These are phyloP conservation scores for Saturnispora diversa DNA, from an alignment of 805 yeast genomes.

Conservation along the genomic window DNA sequence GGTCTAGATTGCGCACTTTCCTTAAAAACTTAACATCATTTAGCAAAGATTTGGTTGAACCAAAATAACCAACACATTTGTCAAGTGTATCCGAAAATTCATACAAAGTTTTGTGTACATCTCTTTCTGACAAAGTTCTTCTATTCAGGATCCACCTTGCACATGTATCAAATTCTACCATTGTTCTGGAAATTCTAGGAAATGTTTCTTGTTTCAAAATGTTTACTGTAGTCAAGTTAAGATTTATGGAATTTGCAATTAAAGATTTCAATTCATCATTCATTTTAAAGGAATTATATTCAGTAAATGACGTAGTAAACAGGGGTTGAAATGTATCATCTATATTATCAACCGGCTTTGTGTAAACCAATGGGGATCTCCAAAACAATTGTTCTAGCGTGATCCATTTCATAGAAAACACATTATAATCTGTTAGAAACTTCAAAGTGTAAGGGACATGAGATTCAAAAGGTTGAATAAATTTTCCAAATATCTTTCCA, in stretches of 20 bases:
- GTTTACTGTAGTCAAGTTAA: slow-evolving; percentile 14
- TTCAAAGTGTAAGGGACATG: slow-evolving; percentile 76
- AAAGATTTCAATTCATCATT: slow-evolving; percentile 30
- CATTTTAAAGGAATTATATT: slow-evolving; percentile 22
- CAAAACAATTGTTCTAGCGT: slow-evolving; percentile 40
- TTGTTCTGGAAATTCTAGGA: slow-evolving; percentile 52
- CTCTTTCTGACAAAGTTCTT: slow-evolving; percentile 33
- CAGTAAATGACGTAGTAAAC: slow-evolving; percentile 21
- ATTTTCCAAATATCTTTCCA: slow-evolving; percentile 34
- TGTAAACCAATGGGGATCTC: slow-evolving; percentile 42
- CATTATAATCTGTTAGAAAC: slow-evolving; percentile 72
- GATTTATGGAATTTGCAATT: slow-evolving; percentile 20
- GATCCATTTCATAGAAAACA: slow-evolving; percentile 81
- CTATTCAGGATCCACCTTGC: slow-evolving; percentile 59
- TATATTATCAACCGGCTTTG: background rate
- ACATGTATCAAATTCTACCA: slow-evolving; percentile 64
- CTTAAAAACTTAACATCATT: slow-evolving; percentile 51
- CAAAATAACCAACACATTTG: slow-evolving; percentile 24
- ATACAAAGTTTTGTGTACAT: slow-evolving; percentile 39
- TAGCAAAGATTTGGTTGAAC: slow-evolving; percentile 49
- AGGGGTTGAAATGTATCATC: slow-evolving; percentile 14
- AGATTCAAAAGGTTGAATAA: slow-evolving; percentile 57
- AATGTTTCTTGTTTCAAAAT: slow-evolving; percentile 28
- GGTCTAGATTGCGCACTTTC: slow-evolving; percentile 29
- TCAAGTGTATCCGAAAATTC: slow-evolving; percentile 1